Conservation (phyloP, 2,329 filamentous ascomycete genomes). For the Karstenula rhodostoma region DNA sequence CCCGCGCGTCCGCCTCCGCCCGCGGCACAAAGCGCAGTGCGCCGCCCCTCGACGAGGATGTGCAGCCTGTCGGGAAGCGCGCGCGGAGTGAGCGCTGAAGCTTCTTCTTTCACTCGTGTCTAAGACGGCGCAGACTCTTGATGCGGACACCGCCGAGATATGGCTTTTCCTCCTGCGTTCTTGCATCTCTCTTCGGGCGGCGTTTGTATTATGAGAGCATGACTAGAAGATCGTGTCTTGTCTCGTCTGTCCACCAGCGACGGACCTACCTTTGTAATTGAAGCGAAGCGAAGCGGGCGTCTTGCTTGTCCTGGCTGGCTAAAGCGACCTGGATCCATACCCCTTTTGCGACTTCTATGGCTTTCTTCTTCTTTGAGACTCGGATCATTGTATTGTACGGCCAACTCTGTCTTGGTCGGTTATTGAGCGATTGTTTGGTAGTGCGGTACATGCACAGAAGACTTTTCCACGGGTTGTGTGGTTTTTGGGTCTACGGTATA, state of each 20-base stretch:
- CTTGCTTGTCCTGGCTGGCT: no score
- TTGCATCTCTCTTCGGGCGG: background rate
- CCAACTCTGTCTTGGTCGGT: no score
- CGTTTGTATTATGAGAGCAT: slow-evolving; percentile 14
- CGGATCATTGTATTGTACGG: no score
- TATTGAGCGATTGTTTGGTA: background rate
- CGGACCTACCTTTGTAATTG: background rate
- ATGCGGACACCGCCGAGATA: slow-evolving; percentile 5
- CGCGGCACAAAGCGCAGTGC: slow-evolving; percentile 50
- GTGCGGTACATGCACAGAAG: background rate
- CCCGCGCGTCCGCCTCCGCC: slow-evolving; percentile 44
- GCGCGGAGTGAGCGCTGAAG: slow-evolving; percentile 43
- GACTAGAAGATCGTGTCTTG: background rate
- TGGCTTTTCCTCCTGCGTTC: background rate
- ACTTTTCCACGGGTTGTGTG: background rate
- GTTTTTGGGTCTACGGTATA: background rate
- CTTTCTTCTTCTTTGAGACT: background rate
- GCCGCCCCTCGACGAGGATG: slow-evolving; percentile 30
- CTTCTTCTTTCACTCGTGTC: slow-evolving; percentile 37
- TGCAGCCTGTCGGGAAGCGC: slow-evolving; percentile 39
- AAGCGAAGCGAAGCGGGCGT: background rate
- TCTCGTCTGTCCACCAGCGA: background rate
- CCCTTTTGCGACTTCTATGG: background rate
- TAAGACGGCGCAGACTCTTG: slow-evolving; percentile 28
- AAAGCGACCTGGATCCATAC: no score